phyloP scores from a whole-genome alignment of 176 grass and related monocot species.

The Rhipidocladum racemiflorum region DNA sequence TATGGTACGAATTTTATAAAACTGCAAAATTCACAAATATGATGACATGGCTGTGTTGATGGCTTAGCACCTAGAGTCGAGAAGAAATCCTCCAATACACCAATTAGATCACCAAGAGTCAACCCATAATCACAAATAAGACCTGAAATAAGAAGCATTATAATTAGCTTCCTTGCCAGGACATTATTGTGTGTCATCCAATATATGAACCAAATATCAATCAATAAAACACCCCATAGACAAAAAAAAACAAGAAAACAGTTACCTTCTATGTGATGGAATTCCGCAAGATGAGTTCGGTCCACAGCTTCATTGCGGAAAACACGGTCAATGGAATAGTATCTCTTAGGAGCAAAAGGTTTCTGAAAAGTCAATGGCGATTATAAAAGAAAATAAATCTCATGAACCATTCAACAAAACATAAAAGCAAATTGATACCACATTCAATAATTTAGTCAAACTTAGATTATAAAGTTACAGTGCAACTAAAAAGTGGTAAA shows the following conservation, averaged over 20 bases:
- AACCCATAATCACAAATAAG: conserved; percentile 92
- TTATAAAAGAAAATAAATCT: conserved; percentile 12
- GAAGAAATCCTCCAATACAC: conserved; percentile 95
- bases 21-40: conserved; percentile 13
- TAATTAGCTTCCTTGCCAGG: neutral
- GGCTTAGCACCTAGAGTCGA: conserved; percentile 60
- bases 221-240: neutral
- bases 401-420: conserved; percentile 3
- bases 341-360: conserved; percentile 84
- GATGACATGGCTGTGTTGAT: conserved; percentile 14
- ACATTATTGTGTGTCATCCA: neutral
- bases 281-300: conserved; percentile 94
- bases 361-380: conserved; percentile 41
- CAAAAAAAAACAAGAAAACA: conserved; percentile 19
- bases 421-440: conserved; percentile 1
- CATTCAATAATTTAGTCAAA: conserved; percentile 15
- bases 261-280: conserved; percentile 95
- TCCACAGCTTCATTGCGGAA: conserved; percentile 98
- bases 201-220: neutral
- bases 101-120: conserved; percentile 90
- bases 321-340: conserved; percentile 91
- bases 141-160: conserved; percentile 47
- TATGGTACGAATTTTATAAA: neutral
- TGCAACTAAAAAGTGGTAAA: neutral
- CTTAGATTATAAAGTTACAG: neutral